phyloP scores from a whole-genome alignment of 2,329 filamentous ascomycete species.

The Myriosclerotinia scirpicola region DNA sequence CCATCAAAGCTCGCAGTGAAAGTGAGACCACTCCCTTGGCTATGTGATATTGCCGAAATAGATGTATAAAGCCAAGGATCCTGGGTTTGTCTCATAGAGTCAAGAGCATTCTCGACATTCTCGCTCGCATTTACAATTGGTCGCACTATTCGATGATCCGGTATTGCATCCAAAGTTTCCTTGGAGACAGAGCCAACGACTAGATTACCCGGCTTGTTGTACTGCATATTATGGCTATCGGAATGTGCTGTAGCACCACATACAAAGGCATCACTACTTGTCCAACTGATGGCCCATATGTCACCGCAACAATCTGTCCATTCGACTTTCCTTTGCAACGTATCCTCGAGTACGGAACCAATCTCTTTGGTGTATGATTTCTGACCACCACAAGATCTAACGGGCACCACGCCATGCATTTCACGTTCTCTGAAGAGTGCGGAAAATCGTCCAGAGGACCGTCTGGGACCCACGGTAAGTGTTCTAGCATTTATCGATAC shows the following conservation, averaged over 20 bases:
- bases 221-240: constrained; percentile 63
- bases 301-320: constrained; percentile 64
- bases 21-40: constrained; percentile 46
- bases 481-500: constrained; percentile 16
- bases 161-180: constrained; percentile 51
- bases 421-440: constrained; percentile 35
- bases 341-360: constrained; percentile 48
- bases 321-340: constrained; percentile 51
- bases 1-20: constrained; percentile 64
- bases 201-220: constrained; percentile 64
- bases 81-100: constrained; percentile 58
- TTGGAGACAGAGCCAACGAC: constrained; percentile 52
- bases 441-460: constrained; percentile 17
- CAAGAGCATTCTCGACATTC: constrained; percentile 54
- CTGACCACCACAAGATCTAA: constrained; percentile 26
- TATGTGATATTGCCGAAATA: constrained; percentile 61
- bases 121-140: constrained; percentile 47
- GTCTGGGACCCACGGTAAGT: constrained; percentile 15
- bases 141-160: constrained; percentile 58
- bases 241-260: constrained; percentile 64
- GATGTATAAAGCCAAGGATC: constrained; percentile 65
- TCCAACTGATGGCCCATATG: constrained; percentile 58
- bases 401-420: constrained; percentile 30
- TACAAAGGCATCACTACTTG: constrained; percentile 53
- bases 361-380: constrained; percentile 31